A percentile compares a stretch with the other conserved stretches of the same genome.
phyloP scores from a whole-genome alignment of 2,329 filamentous ascomycete species.

The Blastomyces silverae region DNA sequence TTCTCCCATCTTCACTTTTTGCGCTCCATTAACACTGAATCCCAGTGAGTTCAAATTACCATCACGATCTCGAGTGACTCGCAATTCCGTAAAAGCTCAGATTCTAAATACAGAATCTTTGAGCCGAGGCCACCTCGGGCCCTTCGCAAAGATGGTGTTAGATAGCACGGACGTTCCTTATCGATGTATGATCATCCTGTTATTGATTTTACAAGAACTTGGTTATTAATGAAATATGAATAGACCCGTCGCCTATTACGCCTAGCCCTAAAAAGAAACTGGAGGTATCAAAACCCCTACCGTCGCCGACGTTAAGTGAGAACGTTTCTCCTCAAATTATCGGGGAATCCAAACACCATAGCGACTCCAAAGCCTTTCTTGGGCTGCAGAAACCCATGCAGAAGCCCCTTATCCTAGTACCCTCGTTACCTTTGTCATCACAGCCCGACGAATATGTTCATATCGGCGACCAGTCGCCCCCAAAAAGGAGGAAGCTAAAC shows the following conservation, averaged over 20 bases:
- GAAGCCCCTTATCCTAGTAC: constrained; percentile 46
- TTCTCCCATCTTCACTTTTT: constrained; percentile 11
- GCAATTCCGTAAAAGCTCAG: constrained; percentile 14
- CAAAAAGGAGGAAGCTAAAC: constrained; percentile 48
- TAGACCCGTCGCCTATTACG: constrained; percentile 32
- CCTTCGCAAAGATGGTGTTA: constrained; percentile 51
- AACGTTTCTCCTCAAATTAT: constrained; percentile 17
- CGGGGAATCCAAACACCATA: constrained; percentile 22
- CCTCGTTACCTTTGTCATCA: constrained; percentile 38
- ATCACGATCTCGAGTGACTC: constrained; percentile 23
- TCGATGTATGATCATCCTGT: constrained; percentile 33
- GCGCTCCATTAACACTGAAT: constrained; percentile 15
- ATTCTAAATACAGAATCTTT: constrained; percentile 23
- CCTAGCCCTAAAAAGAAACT: constrained; percentile 24
- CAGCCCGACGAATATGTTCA: constrained; percentile 38
- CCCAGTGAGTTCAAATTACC: constrained; percentile 42
- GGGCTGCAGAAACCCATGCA: constrained; percentile 1
- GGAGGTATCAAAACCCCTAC: constrained; percentile 20
- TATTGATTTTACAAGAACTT: background rate
- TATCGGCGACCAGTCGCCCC: constrained; percentile 32
- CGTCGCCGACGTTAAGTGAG: constrained; percentile 16
- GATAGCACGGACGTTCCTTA: constrained; percentile 42
- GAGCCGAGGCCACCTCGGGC: constrained; percentile 38
- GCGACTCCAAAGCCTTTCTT: constrained; percentile 10
- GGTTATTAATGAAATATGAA: constrained; percentile 13